Evolutionary conservation across 208 protist species (phyloP), one percentile per base, ranked within the genome.

Genomic region (Trypanosoma scelopori): DNA sequence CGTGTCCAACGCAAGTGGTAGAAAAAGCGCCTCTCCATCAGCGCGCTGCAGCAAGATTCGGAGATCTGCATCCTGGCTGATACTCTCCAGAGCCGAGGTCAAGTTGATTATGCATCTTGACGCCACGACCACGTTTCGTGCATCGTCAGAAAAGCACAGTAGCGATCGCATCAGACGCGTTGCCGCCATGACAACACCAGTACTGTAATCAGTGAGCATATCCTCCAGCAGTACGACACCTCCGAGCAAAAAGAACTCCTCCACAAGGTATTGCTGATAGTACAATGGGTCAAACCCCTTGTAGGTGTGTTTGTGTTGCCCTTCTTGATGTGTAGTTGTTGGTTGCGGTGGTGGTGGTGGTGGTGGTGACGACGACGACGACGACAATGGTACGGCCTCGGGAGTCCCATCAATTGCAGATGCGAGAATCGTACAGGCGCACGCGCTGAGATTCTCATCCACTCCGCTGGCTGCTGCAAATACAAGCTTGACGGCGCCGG

Each of bases 171-270:
- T 30, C 16, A 84, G 51, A 23, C 37, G 27, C 23, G 71, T n/a
- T n/a, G 74, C 74, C 15, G 52, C 61, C 12, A 67, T 30, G 16
- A 81, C 52, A 12, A 81, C 79, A 27, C 59, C 49, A 16, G 37
- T 71, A 46, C 57, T 78, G 60, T 81, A 81, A 55, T 83, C 81
- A 20, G 43, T 48, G 7, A 83, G 55, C 25, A 68, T 53, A 62
- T 82, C 76, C 30, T 78, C 74, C 35, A 87, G 48, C n/a, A 70
- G 47, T 16, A 71, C 27, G 25, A 77, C 55, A 27, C 64, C 65
- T 13, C 71, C 76, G 20, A 78, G 53, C 5, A 55, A 42, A 22
- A 74, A 52, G 20, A 81, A 62, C 32, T 66, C 30, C 43, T 73
- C 61, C 7, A 69, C 65, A 4, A 81, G 41, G 46, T 49, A 58